These are phyloP conservation scores for Thermochaetoides dissita DNA, from an alignment of 2,329 filamentous ascomycete genomes.

Conservation along the genomic window DNA sequence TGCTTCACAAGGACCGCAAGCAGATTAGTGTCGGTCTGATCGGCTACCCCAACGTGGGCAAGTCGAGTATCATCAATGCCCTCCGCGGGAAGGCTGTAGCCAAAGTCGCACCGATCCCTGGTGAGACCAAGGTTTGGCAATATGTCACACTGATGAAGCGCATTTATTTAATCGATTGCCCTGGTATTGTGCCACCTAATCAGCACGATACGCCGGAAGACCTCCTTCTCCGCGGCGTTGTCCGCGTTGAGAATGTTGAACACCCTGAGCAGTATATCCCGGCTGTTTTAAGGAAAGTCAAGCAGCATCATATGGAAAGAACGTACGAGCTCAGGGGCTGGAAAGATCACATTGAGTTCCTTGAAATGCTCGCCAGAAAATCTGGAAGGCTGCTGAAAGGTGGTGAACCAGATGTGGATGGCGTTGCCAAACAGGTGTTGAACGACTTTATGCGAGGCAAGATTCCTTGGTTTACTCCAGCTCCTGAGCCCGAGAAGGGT, in stretches of 20 bases:
- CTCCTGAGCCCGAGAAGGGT: conserved; percentile 45
- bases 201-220: conserved; percentile 72
- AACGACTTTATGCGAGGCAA: conserved; percentile 94
- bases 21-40: conserved; percentile 89
- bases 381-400: conserved; percentile 74
- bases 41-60: conserved; percentile 71
- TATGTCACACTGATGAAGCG: conserved; percentile 86
- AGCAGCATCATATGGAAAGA: conserved; percentile 75
- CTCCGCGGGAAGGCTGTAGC: conserved; percentile 88
- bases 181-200: conserved; percentile 87
- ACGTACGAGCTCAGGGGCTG: conserved; percentile 83
- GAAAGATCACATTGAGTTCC: conserved; percentile 62
- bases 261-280: conserved; percentile 93
- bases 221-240: conserved; percentile 78
- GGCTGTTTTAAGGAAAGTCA: conserved; percentile 65
- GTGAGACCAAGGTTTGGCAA: conserved; percentile 89
- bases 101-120: conserved; percentile 84
- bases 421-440: conserved; percentile 89
- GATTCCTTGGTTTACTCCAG: conserved; percentile 88
- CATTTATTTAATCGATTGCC: conserved; percentile 90
- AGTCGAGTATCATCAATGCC: conserved; percentile 95
- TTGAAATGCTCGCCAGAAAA: conserved; percentile 78
- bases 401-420: conserved; percentile 89
- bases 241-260: conserved; percentile 89
- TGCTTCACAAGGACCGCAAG: conserved; percentile 77